Conservation (phyloP, 768 basidiomycete species). For the Leccinum variicolor region DNA sequence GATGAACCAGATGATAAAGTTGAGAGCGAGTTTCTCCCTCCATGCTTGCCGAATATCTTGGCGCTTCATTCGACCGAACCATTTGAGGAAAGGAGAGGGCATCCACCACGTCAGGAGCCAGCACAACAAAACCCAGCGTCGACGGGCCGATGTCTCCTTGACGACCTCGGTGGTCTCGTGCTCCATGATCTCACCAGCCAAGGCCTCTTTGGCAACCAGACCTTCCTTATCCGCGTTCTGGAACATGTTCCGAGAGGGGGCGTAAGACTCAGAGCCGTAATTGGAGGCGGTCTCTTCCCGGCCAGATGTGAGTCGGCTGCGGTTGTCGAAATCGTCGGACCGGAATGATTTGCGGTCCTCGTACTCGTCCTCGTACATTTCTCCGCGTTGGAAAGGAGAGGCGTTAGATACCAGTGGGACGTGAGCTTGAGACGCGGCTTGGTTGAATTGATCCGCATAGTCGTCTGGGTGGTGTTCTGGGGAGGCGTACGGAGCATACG, state of each 20-base stretch:
- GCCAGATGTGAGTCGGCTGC: constrained; percentile 73
- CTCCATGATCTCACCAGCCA: constrained; percentile 83
- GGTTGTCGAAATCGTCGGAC: constrained; percentile 77
- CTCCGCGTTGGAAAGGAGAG: constrained; percentile 76
- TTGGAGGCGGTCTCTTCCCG: constrained; percentile 77
- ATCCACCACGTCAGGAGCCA: constrained; percentile 94
- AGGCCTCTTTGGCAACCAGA: constrained; percentile 72
- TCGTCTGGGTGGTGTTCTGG: constrained; percentile 44
- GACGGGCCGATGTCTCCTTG: constrained; percentile 75
- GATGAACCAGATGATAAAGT: constrained; percentile 93
- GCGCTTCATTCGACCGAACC: constrained; percentile 90
- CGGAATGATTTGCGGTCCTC: constrained; percentile 72
- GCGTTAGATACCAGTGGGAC: constrained; percentile 83
- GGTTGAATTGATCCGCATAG: constrained; percentile 52
- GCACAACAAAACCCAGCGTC: constrained; percentile 84
- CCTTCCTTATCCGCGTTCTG: constrained; percentile 74
- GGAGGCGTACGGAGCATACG: constrained; percentile 73
- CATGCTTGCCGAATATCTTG: constrained; percentile 93
- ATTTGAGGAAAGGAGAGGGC: constrained; percentile 65
- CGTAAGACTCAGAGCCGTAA: constrained; percentile 90
- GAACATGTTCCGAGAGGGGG: constrained; percentile 96
- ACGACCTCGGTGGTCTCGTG: constrained; percentile 86
- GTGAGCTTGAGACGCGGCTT: constrained; percentile 55
- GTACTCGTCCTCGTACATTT: constrained; percentile 73
- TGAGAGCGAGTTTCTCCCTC: constrained; percentile 95